A percentile compares a stretch with the other conserved stretches of the same genome.
Conservation (phyloP, 441 rosid genomes). For the Raphanus hybrid region DNA sequence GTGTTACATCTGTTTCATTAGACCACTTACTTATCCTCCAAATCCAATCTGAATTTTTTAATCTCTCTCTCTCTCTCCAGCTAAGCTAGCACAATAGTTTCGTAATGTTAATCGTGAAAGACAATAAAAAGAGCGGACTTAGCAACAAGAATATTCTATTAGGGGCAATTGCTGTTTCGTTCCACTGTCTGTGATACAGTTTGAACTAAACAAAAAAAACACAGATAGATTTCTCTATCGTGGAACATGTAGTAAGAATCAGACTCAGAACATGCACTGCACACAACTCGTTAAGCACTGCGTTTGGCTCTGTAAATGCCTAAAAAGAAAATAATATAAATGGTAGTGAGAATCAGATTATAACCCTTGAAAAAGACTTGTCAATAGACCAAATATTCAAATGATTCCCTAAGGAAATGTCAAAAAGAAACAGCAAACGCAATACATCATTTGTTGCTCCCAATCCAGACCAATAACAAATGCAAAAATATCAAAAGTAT, state of each 20-base stretch:
- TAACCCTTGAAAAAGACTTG: background rate
- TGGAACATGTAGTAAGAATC: background rate
- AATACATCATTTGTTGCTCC: background rate
- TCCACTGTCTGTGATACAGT: background rate
- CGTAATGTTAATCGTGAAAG: too few relatives aligned
- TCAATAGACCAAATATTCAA: slow-evolving; percentile 7
- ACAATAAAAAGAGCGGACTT: too few relatives aligned
- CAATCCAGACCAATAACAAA: slow-evolving; percentile 10
- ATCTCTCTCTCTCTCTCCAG: too few relatives aligned
- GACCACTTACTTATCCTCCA: too few relatives aligned
- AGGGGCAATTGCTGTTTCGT: too few relatives aligned
- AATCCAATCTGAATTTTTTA: too few relatives aligned
- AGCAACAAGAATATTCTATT: too few relatives aligned
- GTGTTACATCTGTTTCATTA: too few relatives aligned
- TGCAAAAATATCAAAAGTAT: background rate
- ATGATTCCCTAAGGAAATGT: background rate
- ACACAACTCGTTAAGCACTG: background rate
- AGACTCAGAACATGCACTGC: background rate
- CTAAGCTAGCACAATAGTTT: too few relatives aligned
- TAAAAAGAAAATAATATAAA: background rate
- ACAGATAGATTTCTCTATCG: background rate
- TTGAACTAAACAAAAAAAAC: too few relatives aligned
- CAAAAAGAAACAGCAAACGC: slow-evolving; percentile 1
- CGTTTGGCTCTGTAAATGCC: background rate
- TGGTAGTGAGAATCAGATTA: background rate